Percentiles rank a stretch among this genome's conserved stretches.
phyloP scores from a whole-genome alignment of 441 rosid species.

The Erodium moschatum region DNA sequence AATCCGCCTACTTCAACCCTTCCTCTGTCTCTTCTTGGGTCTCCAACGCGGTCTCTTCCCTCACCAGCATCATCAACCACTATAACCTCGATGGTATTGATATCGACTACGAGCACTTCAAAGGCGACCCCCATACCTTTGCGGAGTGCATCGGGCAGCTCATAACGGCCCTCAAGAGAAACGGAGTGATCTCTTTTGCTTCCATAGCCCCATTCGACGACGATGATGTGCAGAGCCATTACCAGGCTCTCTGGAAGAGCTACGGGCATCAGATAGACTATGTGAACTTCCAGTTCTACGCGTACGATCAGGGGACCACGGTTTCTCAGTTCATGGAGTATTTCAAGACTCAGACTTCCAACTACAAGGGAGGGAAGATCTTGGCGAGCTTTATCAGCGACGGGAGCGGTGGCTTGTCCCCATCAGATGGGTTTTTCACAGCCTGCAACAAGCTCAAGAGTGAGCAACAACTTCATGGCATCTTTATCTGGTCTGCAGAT shows the following conservation, averaged over 20 bases:
- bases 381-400: slow-evolving; percentile 33
- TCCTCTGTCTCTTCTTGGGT: slow-evolving; percentile 34
- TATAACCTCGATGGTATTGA: slow-evolving; percentile 35
- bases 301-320: slow-evolving; percentile 31
- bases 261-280: slow-evolving; percentile 36
- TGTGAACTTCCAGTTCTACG: slow-evolving; percentile 42
- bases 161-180: slow-evolving; percentile 29
- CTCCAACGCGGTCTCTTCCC: slow-evolving; percentile 36
- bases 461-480: slow-evolving; percentile 31
- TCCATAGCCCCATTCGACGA: slow-evolving; percentile 39
- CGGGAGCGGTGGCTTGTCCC: slow-evolving; percentile 34
- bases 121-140: slow-evolving; percentile 29
- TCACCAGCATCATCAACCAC: slow-evolving; percentile 30
- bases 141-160: slow-evolving; percentile 36
- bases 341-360: slow-evolving; percentile 29
- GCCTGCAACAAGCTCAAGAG: slow-evolving; percentile 34
- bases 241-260: slow-evolving; percentile 35
- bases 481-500: slow-evolving; percentile 38
- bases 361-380: slow-evolving; percentile 33
- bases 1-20: slow-evolving; percentile 27
- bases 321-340: slow-evolving; percentile 31
- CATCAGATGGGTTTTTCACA: slow-evolving; percentile 31
- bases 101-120: slow-evolving; percentile 35
- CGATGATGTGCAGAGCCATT: slow-evolving; percentile 35
- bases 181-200: slow-evolving; percentile 31